Evolutionary conservation across 208 protist genomes (phyloP), one percentile per base, ranked within the genome.

Genomic region (Trypanosoma boissoni): DNA sequence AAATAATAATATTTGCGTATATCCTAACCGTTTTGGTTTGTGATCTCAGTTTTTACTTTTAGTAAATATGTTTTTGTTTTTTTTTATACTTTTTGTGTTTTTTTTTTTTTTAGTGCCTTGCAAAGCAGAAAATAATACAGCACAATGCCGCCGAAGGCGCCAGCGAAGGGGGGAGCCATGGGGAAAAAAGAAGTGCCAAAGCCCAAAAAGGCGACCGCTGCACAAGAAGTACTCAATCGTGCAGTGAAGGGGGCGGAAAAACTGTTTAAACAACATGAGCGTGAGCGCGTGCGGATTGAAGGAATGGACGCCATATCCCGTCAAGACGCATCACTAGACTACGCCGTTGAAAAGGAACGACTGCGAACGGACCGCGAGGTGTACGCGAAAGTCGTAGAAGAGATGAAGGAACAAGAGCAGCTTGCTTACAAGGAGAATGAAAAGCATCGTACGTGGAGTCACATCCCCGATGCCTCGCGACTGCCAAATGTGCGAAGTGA

Each of bases 231-330:
- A 1, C 49, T 89, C 14, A 76, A 84, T 45, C 57, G 87, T 56
- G 83, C 87, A 2, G 53, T 64, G 3, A 69, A 59, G 7, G 72
- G 66, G 5, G 89, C 86, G 0, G 74, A 91, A 55, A 78, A 83
- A 42, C 59, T 89, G 27, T 96, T 76, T 70, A 86, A 88, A 59
- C 74, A 92, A 42, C 91, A 95, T 61, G 91, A 96, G 50, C 50
- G 76, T 37, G 62, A 86, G 41, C 80, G 91, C 0, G 32, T 68
- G 0, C 58, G 59, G 24, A 64, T 56, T 12, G 86, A 96, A 49
- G 65, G 63, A 0, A 48, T 56, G 8, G 88, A 96, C 53, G 82
- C 80, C 39, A n/a, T 46, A 5, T 53, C 71, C 27, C 75, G 80
- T 31, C 81, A 90, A 46, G 52, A 66, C 21, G 34, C 64, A 6